Conservation (phyloP, 257 asterid species). For the Verbascum thapsus region DNA sequence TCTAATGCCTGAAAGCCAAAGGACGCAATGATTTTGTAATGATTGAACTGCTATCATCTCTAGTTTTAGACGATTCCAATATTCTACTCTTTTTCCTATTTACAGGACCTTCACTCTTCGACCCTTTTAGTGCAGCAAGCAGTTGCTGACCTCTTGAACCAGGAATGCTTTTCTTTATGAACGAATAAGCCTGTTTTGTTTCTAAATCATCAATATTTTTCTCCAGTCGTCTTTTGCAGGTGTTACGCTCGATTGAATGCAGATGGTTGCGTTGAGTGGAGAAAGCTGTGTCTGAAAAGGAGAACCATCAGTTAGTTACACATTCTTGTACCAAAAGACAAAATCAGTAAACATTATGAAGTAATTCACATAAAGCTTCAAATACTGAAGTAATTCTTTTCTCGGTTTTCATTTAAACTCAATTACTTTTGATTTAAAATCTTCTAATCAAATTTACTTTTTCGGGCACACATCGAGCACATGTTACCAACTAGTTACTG, state of each 20-base stretch:
- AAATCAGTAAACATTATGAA: no score
- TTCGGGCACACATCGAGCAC: no score
- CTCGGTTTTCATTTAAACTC: no score
- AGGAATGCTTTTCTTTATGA: slow-evolving; percentile 47
- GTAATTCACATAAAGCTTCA: no score
- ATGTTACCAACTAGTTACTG: not conserved
- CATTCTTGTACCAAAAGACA: no score
- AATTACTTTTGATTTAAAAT: no score
- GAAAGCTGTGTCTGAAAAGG: slow-evolving; percentile 43
- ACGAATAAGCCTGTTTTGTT: slow-evolving; percentile 52
- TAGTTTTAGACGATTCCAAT: slow-evolving; percentile 27
- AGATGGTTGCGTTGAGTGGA: slow-evolving; percentile 43
- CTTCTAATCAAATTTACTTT: no score
- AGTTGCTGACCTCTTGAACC: slow-evolving; percentile 64
- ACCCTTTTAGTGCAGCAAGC: slow-evolving; percentile 53
- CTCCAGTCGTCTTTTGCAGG: slow-evolving; percentile 70
- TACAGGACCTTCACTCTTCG: slow-evolving; percentile 44
- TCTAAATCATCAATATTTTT: slow-evolving; percentile 56
- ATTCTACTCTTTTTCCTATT: slow-evolving; percentile 57
- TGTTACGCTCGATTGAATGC: slow-evolving; percentile 29
- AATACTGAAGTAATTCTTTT: no score
- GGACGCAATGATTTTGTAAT: slow-evolving; percentile 23
- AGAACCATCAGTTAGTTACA: slow-evolving; percentile 3
- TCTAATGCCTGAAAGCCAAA: slow-evolving; percentile 23
- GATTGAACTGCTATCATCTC: no score